phyloP scores from a whole-genome alignment of 2,329 filamentous ascomycete species.

The Penicillium digitatum region DNA sequence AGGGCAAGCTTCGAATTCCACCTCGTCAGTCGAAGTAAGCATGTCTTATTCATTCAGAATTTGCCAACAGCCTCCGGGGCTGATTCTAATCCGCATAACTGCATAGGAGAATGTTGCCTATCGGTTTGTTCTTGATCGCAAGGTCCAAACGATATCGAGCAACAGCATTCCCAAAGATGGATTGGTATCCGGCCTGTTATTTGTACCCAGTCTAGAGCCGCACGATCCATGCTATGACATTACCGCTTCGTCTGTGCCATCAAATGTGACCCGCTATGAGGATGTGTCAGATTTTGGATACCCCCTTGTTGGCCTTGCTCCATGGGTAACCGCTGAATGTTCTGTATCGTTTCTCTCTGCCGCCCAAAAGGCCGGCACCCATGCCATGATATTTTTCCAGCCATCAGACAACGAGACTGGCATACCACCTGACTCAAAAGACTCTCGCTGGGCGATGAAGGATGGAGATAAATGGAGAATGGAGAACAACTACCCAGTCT shows the following conservation, averaged over 20 bases:
- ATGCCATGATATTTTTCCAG: constrained; percentile 56
- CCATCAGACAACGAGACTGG: constrained; percentile 45
- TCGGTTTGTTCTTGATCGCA: constrained; percentile 42
- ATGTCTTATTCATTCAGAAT: constrained; percentile 2
- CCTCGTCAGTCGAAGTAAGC: constrained; percentile 37
- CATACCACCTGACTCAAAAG: constrained; percentile 62
- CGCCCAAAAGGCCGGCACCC: constrained; percentile 59
- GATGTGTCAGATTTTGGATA: constrained; percentile 65
- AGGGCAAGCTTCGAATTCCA: constrained; percentile 30
- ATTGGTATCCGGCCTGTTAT: constrained; percentile 73
- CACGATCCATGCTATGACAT: constrained; percentile 60
- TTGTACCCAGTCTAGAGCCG: constrained; percentile 66
- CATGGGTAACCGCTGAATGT: constrained; percentile 75
- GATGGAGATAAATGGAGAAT: constrained; percentile 69
- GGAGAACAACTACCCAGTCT: constrained; percentile 72
- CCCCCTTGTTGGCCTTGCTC: constrained; percentile 74
- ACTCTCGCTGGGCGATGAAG: constrained; percentile 65
- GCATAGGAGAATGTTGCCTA: constrained; percentile 33
- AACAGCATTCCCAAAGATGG: constrained; percentile 60
- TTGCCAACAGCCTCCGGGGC: not conserved
- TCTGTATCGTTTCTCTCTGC: constrained; percentile 66
- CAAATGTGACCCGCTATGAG: constrained; percentile 67
- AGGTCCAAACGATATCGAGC: constrained; percentile 72
- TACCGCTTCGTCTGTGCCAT: constrained; percentile 64
- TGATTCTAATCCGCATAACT: not conserved